A percentile compares a stretch with the other conserved stretches of the same genome.
Conservation (phyloP, 1,284 basidiomycete genomes). For the Chiua sp. region DNA sequence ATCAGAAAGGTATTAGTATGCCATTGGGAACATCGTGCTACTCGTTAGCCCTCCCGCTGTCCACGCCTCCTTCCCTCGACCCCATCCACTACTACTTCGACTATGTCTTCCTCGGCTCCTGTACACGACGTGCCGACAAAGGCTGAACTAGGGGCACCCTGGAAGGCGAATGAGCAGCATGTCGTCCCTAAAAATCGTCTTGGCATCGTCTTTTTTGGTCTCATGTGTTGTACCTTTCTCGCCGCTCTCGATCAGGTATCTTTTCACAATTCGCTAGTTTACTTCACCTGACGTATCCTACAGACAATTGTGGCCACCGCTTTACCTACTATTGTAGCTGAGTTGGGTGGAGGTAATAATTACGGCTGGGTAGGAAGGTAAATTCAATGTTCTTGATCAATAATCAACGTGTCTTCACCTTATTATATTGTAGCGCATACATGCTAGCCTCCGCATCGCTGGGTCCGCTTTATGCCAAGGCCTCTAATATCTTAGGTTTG, state of each 20-base stretch:
- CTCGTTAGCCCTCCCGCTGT: too few species aligned
- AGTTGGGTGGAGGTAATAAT: conserved; percentile 43
- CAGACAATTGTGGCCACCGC: conserved; percentile 47
- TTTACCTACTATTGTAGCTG: conserved; percentile 41
- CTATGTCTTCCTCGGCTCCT: conserved; percentile 11
- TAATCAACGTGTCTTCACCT: not conserved
- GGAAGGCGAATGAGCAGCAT: conserved; percentile 58
- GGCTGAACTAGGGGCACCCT: conserved; percentile 48
- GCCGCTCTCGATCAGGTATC: conserved; percentile 63
- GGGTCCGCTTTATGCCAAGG: conserved; percentile 46
- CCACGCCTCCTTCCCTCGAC: too few species aligned
- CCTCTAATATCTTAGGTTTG: conserved; percentile 38
- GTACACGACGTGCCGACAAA: conserved; percentile 24
- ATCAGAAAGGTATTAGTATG: too few species aligned
- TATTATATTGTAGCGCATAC: conserved; percentile 36
- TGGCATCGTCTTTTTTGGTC: conserved; percentile 56
- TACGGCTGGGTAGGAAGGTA: conserved; percentile 42
- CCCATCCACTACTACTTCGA: not conserved
- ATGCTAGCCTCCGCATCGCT: conserved; percentile 41
- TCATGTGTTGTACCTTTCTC: conserved; percentile 61
- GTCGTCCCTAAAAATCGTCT: conserved; percentile 60
- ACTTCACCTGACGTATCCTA: not conserved
- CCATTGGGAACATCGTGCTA: too few species aligned
- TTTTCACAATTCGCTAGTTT: not conserved
- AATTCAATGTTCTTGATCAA: not conserved